phyloP scores from a whole-genome alignment of 2,329 filamentous ascomycete genomes.

The Colletotrichum sp. region DNA sequence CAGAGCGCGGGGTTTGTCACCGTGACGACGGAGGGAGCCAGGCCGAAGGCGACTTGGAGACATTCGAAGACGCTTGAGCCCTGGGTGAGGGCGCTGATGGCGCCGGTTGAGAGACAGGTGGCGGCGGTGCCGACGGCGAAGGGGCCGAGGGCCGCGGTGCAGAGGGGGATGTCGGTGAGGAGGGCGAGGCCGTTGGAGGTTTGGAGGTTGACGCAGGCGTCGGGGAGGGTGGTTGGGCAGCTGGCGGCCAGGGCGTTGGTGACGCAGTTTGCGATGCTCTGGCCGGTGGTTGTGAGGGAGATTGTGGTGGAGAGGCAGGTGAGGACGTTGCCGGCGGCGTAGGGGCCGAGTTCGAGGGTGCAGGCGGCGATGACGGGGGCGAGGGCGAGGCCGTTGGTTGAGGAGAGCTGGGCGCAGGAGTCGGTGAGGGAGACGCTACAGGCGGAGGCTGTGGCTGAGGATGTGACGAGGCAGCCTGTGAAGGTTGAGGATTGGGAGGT shows the following conservation, averaged over 20 bases:
- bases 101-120: not conserved
- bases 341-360: constrained; percentile 9
- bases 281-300: not conserved
- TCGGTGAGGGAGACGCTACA: constrained; percentile 1
- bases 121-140: not conserved
- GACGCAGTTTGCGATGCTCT: not conserved
- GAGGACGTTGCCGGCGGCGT: constrained; percentile 11
- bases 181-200: not conserved
- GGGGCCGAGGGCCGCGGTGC: not conserved
- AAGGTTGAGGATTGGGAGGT: not conserved
- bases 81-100: not conserved
- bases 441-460: not conserved
- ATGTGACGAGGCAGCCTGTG: not conserved
- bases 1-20: not conserved
- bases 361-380: constrained; percentile 10
- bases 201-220: not conserved
- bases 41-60: not conserved
- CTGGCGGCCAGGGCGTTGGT: not conserved
- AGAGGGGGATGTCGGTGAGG: not conserved
- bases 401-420: constrained; percentile 5
- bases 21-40: not conserved
- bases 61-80: not conserved
- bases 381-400: constrained; percentile 12
- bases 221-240: not conserved
- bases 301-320: not conserved